Evolutionary conservation across 352 stramenopile genomes (phyloP).

Genomic region (Phytopythium montanum): DNA sequence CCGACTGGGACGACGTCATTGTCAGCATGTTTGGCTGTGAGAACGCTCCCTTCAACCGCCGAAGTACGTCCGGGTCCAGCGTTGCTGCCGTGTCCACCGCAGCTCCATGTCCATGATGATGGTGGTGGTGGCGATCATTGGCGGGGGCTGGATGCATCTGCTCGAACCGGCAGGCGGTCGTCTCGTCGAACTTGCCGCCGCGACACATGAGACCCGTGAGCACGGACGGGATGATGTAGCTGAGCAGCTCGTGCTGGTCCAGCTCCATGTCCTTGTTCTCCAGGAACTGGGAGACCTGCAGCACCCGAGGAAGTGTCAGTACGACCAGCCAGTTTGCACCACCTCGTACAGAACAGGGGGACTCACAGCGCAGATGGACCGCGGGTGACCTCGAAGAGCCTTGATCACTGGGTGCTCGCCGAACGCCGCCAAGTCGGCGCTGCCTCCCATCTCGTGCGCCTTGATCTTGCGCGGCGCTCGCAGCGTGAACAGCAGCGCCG

Average conservation of each 20-base stretch:
- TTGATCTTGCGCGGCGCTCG: slow-evolving; percentile 71
- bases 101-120: slow-evolving; percentile 20
- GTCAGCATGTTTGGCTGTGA: slow-evolving; percentile 28
- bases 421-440: slow-evolving; percentile 51
- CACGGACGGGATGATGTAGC: slow-evolving; percentile 79
- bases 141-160: not conserved
- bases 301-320: not conserved
- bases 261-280: slow-evolving; percentile 82
- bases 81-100: not conserved
- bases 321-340: not conserved
- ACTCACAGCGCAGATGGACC: slow-evolving; percentile 67
- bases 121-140: slow-evolving; percentile 16
- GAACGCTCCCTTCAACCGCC: slow-evolving; percentile 21
- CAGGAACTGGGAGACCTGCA: slow-evolving; percentile 68
- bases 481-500: slow-evolving; percentile 71
- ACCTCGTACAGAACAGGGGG: not conserved
- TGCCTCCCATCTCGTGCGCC: slow-evolving; percentile 76
- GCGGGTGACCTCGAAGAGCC: slow-evolving; percentile 51
- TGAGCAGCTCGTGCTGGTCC: slow-evolving; percentile 78
- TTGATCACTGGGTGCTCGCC: slow-evolving; percentile 65
- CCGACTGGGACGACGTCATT: not conserved
- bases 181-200: slow-evolving; percentile 26
- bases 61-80: slow-evolving; percentile 5
- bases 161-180: not conserved
- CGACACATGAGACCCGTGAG: slow-evolving; percentile 51